These are phyloP conservation scores for Mollisia scopiformis DNA, from an alignment of 2,329 filamentous ascomycete genomes.

Conservation along the genomic window DNA sequence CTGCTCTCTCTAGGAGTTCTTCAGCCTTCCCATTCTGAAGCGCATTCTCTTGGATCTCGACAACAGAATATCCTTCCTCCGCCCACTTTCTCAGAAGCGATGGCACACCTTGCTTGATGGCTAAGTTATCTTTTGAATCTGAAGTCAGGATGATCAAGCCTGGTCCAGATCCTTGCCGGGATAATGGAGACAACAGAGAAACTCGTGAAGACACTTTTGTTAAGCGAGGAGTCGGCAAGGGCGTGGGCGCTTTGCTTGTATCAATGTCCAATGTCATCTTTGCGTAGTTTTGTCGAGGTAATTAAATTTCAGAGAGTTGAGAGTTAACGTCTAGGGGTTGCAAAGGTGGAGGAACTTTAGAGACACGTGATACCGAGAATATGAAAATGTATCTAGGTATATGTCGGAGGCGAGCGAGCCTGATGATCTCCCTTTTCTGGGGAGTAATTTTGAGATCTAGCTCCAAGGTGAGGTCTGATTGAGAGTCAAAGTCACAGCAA, in stretches of 20 bases:
- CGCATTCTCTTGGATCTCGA: slow-evolving; percentile 16
- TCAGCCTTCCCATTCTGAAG: not conserved
- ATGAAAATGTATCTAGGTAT: no score
- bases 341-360: no score
- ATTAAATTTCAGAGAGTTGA: no score
- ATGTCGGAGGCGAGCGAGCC: no score
- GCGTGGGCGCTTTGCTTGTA: not conserved
- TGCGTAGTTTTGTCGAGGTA: no score
- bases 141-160: slow-evolving; percentile 37
- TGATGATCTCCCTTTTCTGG: no score
- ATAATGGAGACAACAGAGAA: slow-evolving; percentile 4
- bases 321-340: no score
- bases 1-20: not conserved
- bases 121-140: not conserved
- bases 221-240: not conserved
- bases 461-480: no score
- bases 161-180: slow-evolving; percentile 36
- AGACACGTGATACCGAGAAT: no score
- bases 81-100: slow-evolving; percentile 37
- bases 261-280: not conserved
- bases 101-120: slow-evolving; percentile 26
- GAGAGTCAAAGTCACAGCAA: not conserved
- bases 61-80: slow-evolving; percentile 36
- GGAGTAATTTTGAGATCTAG: no score
- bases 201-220: not conserved